Conservation (phyloP, 78 protist species). For the Guillardia theta region DNA sequence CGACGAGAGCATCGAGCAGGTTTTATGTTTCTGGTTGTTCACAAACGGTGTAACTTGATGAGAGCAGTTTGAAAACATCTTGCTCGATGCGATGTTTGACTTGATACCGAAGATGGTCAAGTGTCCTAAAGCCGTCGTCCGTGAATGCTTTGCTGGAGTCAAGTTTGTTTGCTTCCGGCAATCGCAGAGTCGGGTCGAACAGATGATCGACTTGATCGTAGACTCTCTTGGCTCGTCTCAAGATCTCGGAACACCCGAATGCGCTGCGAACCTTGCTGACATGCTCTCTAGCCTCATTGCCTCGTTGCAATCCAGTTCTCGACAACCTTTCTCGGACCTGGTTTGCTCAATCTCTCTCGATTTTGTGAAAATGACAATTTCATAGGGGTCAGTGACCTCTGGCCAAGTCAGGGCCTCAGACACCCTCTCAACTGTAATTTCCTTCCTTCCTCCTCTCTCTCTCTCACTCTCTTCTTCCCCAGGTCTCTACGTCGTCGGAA, state of each 20-base stretch:
- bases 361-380: no score
- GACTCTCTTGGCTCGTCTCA: neutral
- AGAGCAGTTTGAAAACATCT: no score
- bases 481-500: conserved; percentile 25
- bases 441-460: no score
- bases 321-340: neutral
- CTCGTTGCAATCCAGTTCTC: neutral
- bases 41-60: no score
- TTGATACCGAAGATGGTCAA: neutral
- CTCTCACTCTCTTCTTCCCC: no score
- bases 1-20: neutral
- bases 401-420: conserved; percentile 26
- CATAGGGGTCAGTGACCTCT: neutral
- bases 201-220: neutral
- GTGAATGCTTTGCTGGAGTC: neutral
- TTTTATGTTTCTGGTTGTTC: no score
- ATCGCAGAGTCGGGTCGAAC: neutral
- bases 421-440: conserved; percentile 38
- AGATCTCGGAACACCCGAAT: no score
- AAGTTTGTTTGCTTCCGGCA: conserved; percentile 27
- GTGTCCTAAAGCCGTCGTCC: neutral
- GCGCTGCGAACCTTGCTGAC: neutral
- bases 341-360: no score
- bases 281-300: neutral
- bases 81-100: neutral